Conservation (phyloP, 768 basidiomycete genomes). For the Amanita fuliginea region DNA sequence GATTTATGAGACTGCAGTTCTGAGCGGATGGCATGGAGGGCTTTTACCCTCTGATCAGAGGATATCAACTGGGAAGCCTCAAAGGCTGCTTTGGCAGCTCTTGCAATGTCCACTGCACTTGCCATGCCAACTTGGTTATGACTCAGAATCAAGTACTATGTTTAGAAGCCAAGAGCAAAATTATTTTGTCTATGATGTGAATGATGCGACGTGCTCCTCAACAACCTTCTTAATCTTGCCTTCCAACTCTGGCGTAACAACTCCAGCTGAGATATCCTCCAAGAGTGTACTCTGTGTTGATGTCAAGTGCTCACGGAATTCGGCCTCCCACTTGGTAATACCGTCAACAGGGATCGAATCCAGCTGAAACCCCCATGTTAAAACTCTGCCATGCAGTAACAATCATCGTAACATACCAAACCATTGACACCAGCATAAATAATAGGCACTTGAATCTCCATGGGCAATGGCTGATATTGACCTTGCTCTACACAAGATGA, state of each 20-base stretch:
- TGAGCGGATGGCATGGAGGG: slow-evolving; percentile 57
- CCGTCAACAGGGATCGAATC: slow-evolving; percentile 92
- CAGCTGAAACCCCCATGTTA: slow-evolving; percentile 36
- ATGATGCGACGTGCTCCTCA: slow-evolving; percentile 78
- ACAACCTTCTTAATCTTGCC: slow-evolving; percentile 91
- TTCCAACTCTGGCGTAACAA: slow-evolving; percentile 85
- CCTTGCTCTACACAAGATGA: slow-evolving; percentile 67
- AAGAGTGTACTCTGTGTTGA: slow-evolving; percentile 68
- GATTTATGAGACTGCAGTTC: slow-evolving; percentile 55
- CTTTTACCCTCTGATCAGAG: slow-evolving; percentile 53
- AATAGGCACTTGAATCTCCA: slow-evolving; percentile 96
- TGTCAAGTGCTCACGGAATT: slow-evolving; percentile 83
- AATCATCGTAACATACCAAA: slow-evolving; percentile 48
- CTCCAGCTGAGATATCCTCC: slow-evolving; percentile 73
- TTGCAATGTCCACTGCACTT: slow-evolving; percentile 54
- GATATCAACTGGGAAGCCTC: slow-evolving; percentile 77
- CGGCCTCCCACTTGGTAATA: slow-evolving; percentile 87
- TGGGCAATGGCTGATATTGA: slow-evolving; percentile 91
- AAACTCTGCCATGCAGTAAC: neutral
- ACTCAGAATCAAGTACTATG: slow-evolving; percentile 9
- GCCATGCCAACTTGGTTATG: slow-evolving; percentile 5
- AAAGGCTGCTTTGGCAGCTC: slow-evolving; percentile 73
- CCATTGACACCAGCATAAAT: slow-evolving; percentile 99
- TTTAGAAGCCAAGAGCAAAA: neutral
- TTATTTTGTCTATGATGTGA: slow-evolving; percentile 43